phyloP scores from a whole-genome alignment of 371 early-diverging fungal species.

The Apophysomyces variabilis region DNA sequence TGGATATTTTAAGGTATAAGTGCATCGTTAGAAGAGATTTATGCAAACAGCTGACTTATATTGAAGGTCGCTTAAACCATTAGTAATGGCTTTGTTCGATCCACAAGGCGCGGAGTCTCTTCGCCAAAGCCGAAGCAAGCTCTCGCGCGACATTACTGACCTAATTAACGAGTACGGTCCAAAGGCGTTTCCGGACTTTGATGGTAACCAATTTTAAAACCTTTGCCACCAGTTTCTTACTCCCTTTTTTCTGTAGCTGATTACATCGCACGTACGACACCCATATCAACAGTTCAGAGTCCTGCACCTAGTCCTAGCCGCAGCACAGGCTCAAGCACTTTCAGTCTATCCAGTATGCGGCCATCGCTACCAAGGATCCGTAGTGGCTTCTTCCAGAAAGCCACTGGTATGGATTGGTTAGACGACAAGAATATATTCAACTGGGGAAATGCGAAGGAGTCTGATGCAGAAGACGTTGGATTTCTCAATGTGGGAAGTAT shows the following conservation, averaged over 20 bases:
- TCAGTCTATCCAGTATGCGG: conserved; percentile 23
- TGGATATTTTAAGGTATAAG: conserved; percentile 73
- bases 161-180: conserved; percentile 86
- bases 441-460: conserved; percentile 42
- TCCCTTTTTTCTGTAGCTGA: conserved; percentile 17
- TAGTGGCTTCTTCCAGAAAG: conserved; percentile 34
- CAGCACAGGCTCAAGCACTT: conserved; percentile 23
- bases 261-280: conserved; percentile 22
- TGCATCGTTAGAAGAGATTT: background rate
- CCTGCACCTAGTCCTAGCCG: conserved; percentile 18
- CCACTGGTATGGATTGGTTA: conserved; percentile 43
- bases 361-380: conserved; percentile 27
- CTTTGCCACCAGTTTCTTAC: background rate
- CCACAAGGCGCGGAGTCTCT: conserved; percentile 53
- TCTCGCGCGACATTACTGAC: conserved; percentile 72
- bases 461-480: conserved; percentile 21
- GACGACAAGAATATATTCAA: conserved; percentile 56
- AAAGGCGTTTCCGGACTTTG: conserved; percentile 76
- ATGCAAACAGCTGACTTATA: background rate
- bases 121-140: conserved; percentile 64
- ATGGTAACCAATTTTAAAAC: conserved; percentile 23
- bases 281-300: conserved; percentile 9
- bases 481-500: conserved; percentile 23
- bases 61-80: conserved; percentile 73
- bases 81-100: conserved; percentile 71